phyloP scores from a whole-genome alignment of 2,329 filamentous ascomycete genomes.

The Neoarthrinium moseri region DNA sequence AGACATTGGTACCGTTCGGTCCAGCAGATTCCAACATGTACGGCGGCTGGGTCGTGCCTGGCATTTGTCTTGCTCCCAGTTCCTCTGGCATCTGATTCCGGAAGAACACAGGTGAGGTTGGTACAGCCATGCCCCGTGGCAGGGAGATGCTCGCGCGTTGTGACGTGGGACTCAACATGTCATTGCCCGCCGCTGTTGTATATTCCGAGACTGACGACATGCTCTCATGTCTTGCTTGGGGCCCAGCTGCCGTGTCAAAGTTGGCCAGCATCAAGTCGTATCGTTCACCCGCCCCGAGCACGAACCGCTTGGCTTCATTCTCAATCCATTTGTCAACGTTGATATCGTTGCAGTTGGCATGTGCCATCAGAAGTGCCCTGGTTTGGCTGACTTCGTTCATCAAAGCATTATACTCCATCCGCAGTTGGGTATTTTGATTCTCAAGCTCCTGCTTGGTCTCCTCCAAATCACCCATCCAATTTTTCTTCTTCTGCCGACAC shows the following conservation, averaged over 20 bases:
- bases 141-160: constrained; percentile 15
- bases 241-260: constrained; percentile 2
- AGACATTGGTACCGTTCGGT: no score
- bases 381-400: constrained; percentile 44
- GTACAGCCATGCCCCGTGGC: constrained; percentile 8
- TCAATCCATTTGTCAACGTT: constrained; percentile 55
- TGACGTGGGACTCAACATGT: constrained; percentile 12
- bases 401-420: constrained; percentile 40
- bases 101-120: constrained; percentile 18
- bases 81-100: constrained; percentile 8
- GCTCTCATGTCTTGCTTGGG: constrained; percentile 12
- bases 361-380: constrained; percentile 51
- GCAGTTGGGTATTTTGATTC: constrained; percentile 39
- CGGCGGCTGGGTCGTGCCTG: no score
- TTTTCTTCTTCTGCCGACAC: constrained; percentile 67
- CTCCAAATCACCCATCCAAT: constrained; percentile 50
- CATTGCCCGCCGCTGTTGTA: constrained; percentile 7
- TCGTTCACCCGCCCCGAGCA: constrained; percentile 32
- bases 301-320: constrained; percentile 49
- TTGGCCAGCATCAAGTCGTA: constrained; percentile 26
- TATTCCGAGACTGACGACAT: constrained; percentile 18
- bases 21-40: no score
- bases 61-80: no score
- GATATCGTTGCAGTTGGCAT: constrained; percentile 49
- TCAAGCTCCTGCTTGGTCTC: constrained; percentile 44